Conservation (phyloP, 1,139 yeast species). For the Nakaseomyces nivariensis region DNA sequence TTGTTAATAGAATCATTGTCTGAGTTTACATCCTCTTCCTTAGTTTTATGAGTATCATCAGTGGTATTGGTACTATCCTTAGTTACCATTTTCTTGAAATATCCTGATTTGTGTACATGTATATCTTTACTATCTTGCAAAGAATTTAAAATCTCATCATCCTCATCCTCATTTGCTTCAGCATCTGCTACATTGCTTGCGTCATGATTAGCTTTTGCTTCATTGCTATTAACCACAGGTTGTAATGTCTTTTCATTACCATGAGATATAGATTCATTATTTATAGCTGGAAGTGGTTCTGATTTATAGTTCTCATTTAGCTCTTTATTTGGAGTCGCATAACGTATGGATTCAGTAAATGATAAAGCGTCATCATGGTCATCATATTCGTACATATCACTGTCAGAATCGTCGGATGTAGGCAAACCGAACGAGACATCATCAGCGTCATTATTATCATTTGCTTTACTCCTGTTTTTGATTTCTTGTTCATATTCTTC, state of each 20-base stretch:
- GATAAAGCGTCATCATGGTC: constrained; percentile 14
- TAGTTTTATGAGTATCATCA: constrained; percentile 4
- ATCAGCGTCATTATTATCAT: neutral
- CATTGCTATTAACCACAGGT: constrained; percentile 4
- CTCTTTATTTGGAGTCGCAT: neutral
- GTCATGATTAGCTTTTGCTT: constrained; percentile 6
- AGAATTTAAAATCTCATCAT: constrained; percentile 1
- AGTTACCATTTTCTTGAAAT: constrained; percentile 18
- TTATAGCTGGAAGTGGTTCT: neutral
- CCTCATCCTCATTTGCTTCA: neutral
- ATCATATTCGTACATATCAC: neutral
- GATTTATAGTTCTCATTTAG: neutral
- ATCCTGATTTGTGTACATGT: constrained; percentile 18
- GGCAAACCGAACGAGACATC: neutral
- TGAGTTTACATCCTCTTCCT: neutral
- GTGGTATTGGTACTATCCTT: constrained; percentile 3
- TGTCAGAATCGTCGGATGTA: constrained; percentile 6
- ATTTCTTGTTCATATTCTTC: constrained; percentile 7
- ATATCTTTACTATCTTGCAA: constrained; percentile 9
- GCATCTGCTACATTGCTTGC: neutral
- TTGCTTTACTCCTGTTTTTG: neutral
- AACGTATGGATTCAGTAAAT: constrained; percentile 13
- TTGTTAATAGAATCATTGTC: neutral
- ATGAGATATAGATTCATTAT: neutral
- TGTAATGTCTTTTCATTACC: neutral